Base-by-base conservation (phyloP, 768 basidiomycete species). In the Boletellus sp. region DNA sequence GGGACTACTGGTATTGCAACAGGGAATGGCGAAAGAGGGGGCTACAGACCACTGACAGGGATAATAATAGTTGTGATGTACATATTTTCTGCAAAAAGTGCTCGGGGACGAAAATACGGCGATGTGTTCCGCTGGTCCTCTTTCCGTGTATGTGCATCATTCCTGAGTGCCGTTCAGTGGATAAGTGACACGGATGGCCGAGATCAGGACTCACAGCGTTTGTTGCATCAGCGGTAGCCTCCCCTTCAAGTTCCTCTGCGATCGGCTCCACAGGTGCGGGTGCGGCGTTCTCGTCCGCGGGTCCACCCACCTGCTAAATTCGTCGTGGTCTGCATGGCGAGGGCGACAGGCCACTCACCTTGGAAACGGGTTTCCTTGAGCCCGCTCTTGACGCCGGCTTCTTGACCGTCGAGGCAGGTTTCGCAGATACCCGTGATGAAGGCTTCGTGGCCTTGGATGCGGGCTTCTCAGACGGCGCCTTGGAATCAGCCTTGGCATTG, bases 341-440 rank as follows among this genome's bases (percentile, higher is more conserved):
- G 9, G 39, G 35, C 35, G 51, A 45, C 42, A 35, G 34, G 6
- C 4, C 11, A 45, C 59, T 61, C 20, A 72, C 83, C 79, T 82
- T 84, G 42, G 81, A 83, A n/a, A 69, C 72, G 49, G 83, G 82
- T 65, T 83, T 84, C 74, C 76, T 80, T 13, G 81, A 83, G 26
- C 73, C 70, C 24, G 80, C 81, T 56, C 79, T 70, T 43, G 81
- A 83, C 17, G 78, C 70, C 8, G 83, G 80, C 63, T 83, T 83
- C 45, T 67, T 76, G 19, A 58, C 69, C 16, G 71, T 71, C 7
- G 78, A 79, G 1, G 71, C 64, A 1, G 78, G 74, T 58, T 78
- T 78, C 1, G 60, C 64, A 8, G 73, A 62, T 17, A 69, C 63
- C 32, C 66, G 68, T 45, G 72, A 73, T 32, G 72, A 58, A 6